Evolutionary conservation across 164 flowering plant species (phyloP).

Genomic region (Dillenia turbinata): DNA sequence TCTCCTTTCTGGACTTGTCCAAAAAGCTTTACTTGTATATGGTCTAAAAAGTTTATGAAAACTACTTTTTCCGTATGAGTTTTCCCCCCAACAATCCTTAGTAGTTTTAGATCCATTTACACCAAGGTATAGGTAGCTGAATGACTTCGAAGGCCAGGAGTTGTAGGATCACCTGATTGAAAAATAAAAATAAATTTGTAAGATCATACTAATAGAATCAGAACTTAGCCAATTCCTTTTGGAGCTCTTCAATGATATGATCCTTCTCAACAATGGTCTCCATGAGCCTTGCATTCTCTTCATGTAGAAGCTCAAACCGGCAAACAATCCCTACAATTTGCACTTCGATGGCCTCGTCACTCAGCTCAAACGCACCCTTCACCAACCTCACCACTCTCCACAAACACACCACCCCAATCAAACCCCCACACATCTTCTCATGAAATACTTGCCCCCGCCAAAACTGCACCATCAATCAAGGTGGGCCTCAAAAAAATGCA

Average conservation of each 20-base stretch:
- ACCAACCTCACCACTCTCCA: conserved; percentile 60
- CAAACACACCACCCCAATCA: conserved; percentile 53
- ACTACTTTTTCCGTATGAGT: too few species aligned
- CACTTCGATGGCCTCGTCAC: conserved; percentile 59
- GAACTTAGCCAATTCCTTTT: conserved; percentile 13
- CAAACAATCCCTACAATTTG: conserved; percentile 34
- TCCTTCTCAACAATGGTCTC: conserved; percentile 29
- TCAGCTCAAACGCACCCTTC: conserved; percentile 65
- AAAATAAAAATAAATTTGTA: too few species aligned
- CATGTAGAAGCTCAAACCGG: conserved; percentile 36
- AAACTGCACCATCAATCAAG: conserved; percentile 45
- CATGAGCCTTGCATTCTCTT: conserved; percentile 31
- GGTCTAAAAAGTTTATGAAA: too few species aligned
- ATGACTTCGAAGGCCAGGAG: too few species aligned
- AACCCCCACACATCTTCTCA: conserved; percentile 44
- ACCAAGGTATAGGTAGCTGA: too few species aligned
- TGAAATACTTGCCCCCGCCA: conserved; percentile 41
- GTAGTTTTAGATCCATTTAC: too few species aligned
- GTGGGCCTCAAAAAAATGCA: conserved; percentile 41
- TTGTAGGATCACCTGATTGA: too few species aligned
- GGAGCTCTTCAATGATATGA: conserved; percentile 26
- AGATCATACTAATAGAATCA: too few species aligned
- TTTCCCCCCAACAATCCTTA: too few species aligned
- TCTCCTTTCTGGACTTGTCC: too few species aligned
- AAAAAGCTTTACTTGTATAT: too few species aligned